A percentile compares a stretch with the other conserved stretches of the same genome.
These are phyloP conservation scores for Salisapilia sapeloensis DNA, from an alignment of 352 stramenopile genomes.

Conservation along the genomic window DNA sequence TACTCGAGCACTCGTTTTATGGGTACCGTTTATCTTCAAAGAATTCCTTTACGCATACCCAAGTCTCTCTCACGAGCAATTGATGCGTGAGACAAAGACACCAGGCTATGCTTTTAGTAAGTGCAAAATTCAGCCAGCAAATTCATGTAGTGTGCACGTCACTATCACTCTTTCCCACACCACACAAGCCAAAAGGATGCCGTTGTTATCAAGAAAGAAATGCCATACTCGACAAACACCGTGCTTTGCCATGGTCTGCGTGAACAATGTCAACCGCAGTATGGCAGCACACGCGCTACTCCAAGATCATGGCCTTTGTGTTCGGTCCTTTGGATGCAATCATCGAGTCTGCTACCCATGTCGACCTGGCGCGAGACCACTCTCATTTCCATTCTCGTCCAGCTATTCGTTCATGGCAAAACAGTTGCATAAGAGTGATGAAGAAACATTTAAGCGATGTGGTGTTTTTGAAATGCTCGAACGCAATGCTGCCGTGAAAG, in stretches of 20 bases:
- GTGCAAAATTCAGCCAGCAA: too few species aligned
- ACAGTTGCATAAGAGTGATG: slow-evolving; percentile 28
- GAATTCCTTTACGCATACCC: too few species aligned
- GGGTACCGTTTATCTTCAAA: too few species aligned
- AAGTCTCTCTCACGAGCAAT: too few species aligned
- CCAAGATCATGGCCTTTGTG: slow-evolving; percentile 28
- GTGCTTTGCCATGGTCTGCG: slow-evolving; percentile 69
- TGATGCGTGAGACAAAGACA: too few species aligned
- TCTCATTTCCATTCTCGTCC: slow-evolving; percentile 50
- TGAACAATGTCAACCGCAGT: slow-evolving; percentile 79
- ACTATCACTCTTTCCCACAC: too few species aligned
- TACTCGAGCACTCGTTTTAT: too few species aligned
- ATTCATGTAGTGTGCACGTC: too few species aligned
- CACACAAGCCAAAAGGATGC: too few species aligned
- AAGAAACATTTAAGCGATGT: slow-evolving; percentile 50
- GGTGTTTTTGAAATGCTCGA: slow-evolving; percentile 78
- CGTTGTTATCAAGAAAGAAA: too few species aligned
- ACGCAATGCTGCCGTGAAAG: slow-evolving; percentile 77
- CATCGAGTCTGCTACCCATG: slow-evolving; percentile 41
- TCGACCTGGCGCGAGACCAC: slow-evolving; percentile 9
- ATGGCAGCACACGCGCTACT: slow-evolving; percentile 52
- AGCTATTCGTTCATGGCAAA: slow-evolving; percentile 46
- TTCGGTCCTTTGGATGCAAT: slow-evolving; percentile 56
- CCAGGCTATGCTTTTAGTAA: too few species aligned
- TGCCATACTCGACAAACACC: too few species aligned